Percentiles rank a stretch among this genome's conserved stretches.
Evolutionary conservation across 2,329 filamentous ascomycete genomes (phyloP).

Genomic region (Aspergillus floridensis): DNA sequence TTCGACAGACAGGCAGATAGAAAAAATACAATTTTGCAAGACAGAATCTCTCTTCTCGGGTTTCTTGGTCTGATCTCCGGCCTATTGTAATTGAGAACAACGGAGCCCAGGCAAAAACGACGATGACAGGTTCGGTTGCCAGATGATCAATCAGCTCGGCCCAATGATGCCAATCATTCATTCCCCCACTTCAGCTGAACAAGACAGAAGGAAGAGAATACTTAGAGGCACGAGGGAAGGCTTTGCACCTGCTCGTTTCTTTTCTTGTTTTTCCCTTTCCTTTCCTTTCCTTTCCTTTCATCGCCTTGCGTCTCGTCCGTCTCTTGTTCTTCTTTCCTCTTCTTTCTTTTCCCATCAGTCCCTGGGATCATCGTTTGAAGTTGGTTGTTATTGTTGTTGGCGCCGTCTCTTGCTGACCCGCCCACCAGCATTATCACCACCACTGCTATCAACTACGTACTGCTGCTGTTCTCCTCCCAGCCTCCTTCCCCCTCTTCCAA

Average conservation of each 20-base stretch:
- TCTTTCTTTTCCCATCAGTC: not conserved
- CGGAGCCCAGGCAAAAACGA: not conserved
- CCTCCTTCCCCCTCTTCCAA: not conserved
- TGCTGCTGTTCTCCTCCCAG: not conserved
- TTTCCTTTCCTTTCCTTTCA: conserved; percentile 2
- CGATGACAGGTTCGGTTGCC: not conserved
- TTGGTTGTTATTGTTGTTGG: not conserved
- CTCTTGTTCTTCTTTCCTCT: conserved; percentile 20
- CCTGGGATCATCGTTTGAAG: not conserved
- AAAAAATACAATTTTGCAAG: too few relatives aligned
- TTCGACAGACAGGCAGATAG: too few relatives aligned
- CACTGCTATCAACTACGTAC: not conserved
- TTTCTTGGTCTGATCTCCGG: too few relatives aligned
- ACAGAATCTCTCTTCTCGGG: too few relatives aligned
- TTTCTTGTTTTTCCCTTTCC: conserved; percentile 7
- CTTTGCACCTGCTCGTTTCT: conserved; percentile 8
- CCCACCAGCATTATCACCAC: not conserved
- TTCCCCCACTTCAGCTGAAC: conserved; percentile 23
- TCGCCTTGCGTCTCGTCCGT: conserved; percentile 1
- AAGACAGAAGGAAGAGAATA: not conserved
- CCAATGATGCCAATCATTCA: conserved; percentile 14
- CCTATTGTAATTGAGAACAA: too few relatives aligned
- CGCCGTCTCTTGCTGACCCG: not conserved
- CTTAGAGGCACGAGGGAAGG: conserved; percentile 12
- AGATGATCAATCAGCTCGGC: conserved; percentile 7